Conservation (phyloP, 2,329 filamentous ascomycete genomes). For the Clonostachys chloroleuca region DNA sequence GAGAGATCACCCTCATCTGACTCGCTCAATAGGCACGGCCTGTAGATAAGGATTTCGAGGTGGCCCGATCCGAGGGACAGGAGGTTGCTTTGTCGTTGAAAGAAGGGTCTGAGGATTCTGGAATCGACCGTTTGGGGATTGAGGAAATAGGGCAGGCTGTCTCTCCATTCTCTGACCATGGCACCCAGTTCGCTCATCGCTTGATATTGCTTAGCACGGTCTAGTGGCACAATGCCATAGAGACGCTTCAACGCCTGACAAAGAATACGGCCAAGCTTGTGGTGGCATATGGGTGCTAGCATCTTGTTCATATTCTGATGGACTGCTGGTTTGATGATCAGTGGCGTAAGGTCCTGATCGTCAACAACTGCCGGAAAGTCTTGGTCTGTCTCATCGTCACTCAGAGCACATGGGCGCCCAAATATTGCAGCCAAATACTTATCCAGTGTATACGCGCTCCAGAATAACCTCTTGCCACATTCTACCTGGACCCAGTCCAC, state of each 20-base stretch:
- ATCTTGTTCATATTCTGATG: neutral
- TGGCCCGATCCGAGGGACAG: neutral
- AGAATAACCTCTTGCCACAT: slow-evolving; percentile 42
- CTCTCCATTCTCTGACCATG: neutral
- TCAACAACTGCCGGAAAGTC: slow-evolving; percentile 46
- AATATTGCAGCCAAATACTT: slow-evolving; percentile 58
- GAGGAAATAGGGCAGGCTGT: neutral
- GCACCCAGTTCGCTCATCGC: neutral
- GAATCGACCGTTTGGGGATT: neutral
- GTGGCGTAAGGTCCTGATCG: slow-evolving; percentile 39
- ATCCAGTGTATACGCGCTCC: slow-evolving; percentile 58
- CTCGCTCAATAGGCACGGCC: neutral
- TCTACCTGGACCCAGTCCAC: slow-evolving; percentile 21
- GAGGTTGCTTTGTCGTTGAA: neutral
- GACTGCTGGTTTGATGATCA: neutral
- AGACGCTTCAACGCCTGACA: neutral
- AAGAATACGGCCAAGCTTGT: neutral
- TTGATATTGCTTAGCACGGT: neutral
- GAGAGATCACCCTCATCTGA: too few relatives aligned
- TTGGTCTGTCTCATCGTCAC: slow-evolving; percentile 59
- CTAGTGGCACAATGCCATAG: neutral
- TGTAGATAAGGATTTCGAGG: neutral
- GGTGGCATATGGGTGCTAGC: neutral
- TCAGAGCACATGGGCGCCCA: slow-evolving; percentile 53
- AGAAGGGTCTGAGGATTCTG: neutral